These are phyloP conservation scores for Martiniozyma asiatica DNA, from an alignment of 1,139 yeast genomes.

Conservation along the genomic window DNA sequence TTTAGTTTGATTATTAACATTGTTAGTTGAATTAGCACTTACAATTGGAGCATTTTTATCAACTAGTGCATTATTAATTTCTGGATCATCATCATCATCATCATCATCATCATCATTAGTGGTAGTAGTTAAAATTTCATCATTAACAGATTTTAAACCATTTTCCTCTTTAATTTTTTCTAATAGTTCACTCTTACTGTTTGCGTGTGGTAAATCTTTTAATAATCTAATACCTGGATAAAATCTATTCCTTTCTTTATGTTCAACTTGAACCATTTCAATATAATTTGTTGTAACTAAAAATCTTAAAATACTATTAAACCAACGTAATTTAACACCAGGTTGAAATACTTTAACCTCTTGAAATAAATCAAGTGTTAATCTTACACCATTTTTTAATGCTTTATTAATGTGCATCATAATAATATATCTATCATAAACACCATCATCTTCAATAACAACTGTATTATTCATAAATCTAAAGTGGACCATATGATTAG, in stretches of 20 bases:
- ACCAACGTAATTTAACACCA: slow-evolving; percentile 8
- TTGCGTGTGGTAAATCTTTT: slow-evolving; percentile 25
- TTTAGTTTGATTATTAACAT: slow-evolving; percentile 3
- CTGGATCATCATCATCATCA: too few species aligned
- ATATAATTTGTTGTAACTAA: slow-evolving; percentile 11
- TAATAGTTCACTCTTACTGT: slow-evolving; percentile 7
- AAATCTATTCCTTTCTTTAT: slow-evolving; percentile 13
- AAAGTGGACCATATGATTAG: slow-evolving; percentile 16
- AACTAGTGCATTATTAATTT: slow-evolving; percentile 23
- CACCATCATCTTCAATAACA: slow-evolving; percentile 2
- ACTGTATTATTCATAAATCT: slow-evolving; percentile 8
- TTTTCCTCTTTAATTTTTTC: slow-evolving; percentile 7
- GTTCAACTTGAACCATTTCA: slow-evolving; percentile 15
- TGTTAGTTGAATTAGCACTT: too few species aligned
- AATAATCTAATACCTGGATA: slow-evolving; percentile 16
- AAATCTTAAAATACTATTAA: slow-evolving; percentile 8
- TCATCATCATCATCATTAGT: slow-evolving; percentile 24
- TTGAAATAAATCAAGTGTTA: slow-evolving; percentile 40
- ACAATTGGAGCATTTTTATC: too few species aligned
- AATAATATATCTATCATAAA: slow-evolving; percentile 14
- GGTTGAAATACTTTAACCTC: slow-evolving; percentile 41
- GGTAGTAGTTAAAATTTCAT: slow-evolving; percentile 7
- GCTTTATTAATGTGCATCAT: slow-evolving; percentile 33
- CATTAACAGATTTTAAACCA: slow-evolving; percentile 1
- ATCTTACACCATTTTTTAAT: slow-evolving; percentile 48